Evolutionary conservation across 2,329 filamentous ascomycete species (phyloP), one percentile per base, ranked within the genome.

Genomic region (Falciphora oryzae): DNA sequence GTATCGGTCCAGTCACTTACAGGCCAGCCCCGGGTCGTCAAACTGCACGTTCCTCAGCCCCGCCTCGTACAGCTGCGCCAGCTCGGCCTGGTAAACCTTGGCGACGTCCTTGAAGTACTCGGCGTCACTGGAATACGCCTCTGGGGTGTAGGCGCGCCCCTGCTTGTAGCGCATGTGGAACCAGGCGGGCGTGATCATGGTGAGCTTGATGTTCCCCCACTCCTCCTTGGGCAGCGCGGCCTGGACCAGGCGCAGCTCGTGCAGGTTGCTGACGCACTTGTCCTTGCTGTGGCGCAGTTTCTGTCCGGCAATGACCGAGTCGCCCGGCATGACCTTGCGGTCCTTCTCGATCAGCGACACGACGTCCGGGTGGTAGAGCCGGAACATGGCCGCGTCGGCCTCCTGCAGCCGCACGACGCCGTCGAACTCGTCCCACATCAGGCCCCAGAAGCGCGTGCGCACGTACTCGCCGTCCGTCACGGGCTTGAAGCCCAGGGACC

Each of bases 391-490:
- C 38, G 80, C 79, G 28, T 83, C 80, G 64, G 81, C 81, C 65
- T 83, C 79, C 69, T 82, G 77, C 2, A 84, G 78, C 16, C 76
- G 77, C 56, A 75, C 71, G 29, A 79, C 81, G 63, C 82, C 82
- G 44, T 79, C 79, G 65, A 84, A 81, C 70, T 84, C 81, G 64
- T 83, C 80, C 81, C 81, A 84, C 74, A 81, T 81, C 10, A 79
- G 73, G 22, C 82, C 81, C 81, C 81, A 82, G 73, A 81, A 81
- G 59, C 79, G 77, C 18, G 80, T 82, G 62, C 81, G 80, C 68
- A 76, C 76, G 73, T 88, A 93, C 76, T 93, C 90, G 72, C 90
- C 90, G 69, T 88, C 88, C 57, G 84, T 89, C 65, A 92, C 80
- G 31, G 84, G 86, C 67, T 85, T 84, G 72, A 89, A 84, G 60